A percentile compares a stretch with the other conserved stretches of the same genome.
These are phyloP conservation scores for Geotrichum bryndzae DNA, from an alignment of 1,139 yeast species.

Conservation along the genomic window DNA sequence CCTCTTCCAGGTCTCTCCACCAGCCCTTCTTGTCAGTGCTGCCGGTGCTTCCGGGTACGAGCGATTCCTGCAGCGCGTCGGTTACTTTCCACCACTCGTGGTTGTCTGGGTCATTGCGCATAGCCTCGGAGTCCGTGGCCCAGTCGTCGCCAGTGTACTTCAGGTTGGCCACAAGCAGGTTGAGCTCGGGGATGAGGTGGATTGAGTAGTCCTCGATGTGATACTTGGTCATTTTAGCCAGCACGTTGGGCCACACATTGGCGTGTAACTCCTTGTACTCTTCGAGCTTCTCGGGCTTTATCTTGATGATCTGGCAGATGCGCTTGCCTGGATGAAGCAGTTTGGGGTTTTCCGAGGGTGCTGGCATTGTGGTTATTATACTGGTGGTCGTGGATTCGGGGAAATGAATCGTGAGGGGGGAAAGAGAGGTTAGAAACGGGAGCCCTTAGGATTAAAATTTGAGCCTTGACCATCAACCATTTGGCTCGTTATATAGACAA, in stretches of 20 bases:
- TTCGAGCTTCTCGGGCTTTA: constrained; percentile 36
- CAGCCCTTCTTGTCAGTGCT: constrained; percentile 38
- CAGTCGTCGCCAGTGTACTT: constrained; percentile 38
- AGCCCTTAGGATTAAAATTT: not conserved
- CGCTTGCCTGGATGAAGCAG: constrained; percentile 27
- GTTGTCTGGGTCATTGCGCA: constrained; percentile 36
- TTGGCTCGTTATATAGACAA: not conserved
- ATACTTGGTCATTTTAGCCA: constrained; percentile 32
- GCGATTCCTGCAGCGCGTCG: constrained; percentile 37
- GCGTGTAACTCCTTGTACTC: constrained; percentile 36
- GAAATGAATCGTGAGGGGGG: not conserved
- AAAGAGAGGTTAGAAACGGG: not conserved
- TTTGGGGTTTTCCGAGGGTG: not conserved
- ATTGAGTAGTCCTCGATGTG: constrained; percentile 41
- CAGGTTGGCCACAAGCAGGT: constrained; percentile 35
- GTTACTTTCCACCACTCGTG: constrained; percentile 40
- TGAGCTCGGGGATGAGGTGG: constrained; percentile 33
- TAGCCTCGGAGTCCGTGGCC: constrained; percentile 34
- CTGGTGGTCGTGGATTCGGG: not conserved
- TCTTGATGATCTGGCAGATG: constrained; percentile 37
- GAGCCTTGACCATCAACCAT: not conserved
- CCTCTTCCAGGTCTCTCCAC: constrained; percentile 38
- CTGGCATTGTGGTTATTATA: not conserved
- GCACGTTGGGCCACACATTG: constrained; percentile 32
- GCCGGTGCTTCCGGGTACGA: constrained; percentile 37